These are phyloP conservation scores for Chalciporus sphaerocephalus DNA, from an alignment of 768 basidiomycete genomes.

Conservation along the genomic window DNA sequence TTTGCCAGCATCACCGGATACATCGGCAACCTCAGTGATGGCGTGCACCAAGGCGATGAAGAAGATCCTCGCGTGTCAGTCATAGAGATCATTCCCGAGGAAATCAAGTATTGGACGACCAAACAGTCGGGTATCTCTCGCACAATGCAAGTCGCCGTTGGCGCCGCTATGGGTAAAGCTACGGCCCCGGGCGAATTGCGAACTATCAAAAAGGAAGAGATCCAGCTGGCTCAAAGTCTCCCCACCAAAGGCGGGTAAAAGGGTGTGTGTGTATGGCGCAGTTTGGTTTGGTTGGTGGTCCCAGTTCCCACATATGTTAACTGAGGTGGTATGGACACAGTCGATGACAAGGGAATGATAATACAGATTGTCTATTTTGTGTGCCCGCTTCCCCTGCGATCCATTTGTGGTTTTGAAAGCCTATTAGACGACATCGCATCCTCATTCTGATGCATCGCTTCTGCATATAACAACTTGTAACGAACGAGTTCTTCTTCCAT, in stretches of 20 bases:
- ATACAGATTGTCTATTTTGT: conserved; percentile 1
- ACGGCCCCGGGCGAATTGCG: conserved; percentile 72
- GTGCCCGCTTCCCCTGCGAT: conserved; percentile 18
- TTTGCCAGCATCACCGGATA: conserved; percentile 57
- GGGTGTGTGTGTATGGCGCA: conserved; percentile 3
- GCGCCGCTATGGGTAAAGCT: conserved; percentile 56
- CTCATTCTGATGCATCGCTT: conserved; percentile 74
- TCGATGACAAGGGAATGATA: background rate
- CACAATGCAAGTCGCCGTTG: conserved; percentile 54
- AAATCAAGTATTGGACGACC: conserved; percentile 79
- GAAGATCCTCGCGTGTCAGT: conserved; percentile 75
- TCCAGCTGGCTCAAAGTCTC: conserved; percentile 39
- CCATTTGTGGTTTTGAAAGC: conserved; percentile 37
- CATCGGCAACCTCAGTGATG: conserved; percentile 85
- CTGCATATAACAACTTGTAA: conserved; percentile 81
- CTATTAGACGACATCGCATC: conserved; percentile 67
- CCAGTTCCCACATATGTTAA: too few relatives aligned
- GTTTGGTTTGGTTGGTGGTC: too few relatives aligned
- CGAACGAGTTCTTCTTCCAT: conserved; percentile 90
- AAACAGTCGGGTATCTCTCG: conserved; percentile 56
- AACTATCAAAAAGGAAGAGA: conserved; percentile 69
- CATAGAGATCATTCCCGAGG: conserved; percentile 74
- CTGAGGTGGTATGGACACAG: background rate
- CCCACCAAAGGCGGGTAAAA: conserved; percentile 10
- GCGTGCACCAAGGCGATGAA: conserved; percentile 75